phyloP scores from a whole-genome alignment of 2,329 filamentous ascomycete genomes.

The Didymella exigua region DNA sequence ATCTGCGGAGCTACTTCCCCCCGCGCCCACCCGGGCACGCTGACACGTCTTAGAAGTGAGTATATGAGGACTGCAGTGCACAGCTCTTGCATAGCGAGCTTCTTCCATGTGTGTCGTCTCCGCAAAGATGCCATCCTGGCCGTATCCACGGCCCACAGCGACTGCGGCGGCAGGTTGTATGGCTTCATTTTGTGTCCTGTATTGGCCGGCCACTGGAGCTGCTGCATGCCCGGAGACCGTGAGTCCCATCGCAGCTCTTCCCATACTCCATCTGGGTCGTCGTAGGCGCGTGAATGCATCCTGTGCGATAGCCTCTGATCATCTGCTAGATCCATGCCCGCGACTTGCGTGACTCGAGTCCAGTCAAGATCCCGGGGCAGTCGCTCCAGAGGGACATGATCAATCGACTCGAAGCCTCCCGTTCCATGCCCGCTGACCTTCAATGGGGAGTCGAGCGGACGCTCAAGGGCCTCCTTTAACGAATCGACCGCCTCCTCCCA shows the following conservation, averaged over 20 bases:
- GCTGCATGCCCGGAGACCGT: conserved; percentile 29
- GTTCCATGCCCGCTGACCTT: not conserved
- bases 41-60: conserved; percentile 36
- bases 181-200: conserved; percentile 44
- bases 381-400: conserved; percentile 19
- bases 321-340: conserved; percentile 36
- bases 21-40: conserved; percentile 8
- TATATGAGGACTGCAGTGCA: conserved; percentile 50
- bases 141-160: conserved; percentile 50
- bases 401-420: not conserved
- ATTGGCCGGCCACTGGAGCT: conserved; percentile 48
- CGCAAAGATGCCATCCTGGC: conserved; percentile 39
- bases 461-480: conserved; percentile 49
- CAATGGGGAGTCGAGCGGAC: not conserved
- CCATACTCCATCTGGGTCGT: conserved; percentile 28
- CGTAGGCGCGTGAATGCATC: conserved; percentile 19
- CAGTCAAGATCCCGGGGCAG: conserved; percentile 31
- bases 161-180: conserved; percentile 52
- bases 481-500: conserved; percentile 65
- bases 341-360: conserved; percentile 20
- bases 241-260: conserved; percentile 40
- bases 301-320: conserved; percentile 24
- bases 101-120: conserved; percentile 49
- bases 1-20: conserved; percentile 30
- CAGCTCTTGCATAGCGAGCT: conserved; percentile 50